Evolutionary conservation across 2,329 filamentous ascomycete genomes (phyloP), one percentile per base, ranked within the genome.

Genomic region (Colletotrichum kahawae): DNA sequence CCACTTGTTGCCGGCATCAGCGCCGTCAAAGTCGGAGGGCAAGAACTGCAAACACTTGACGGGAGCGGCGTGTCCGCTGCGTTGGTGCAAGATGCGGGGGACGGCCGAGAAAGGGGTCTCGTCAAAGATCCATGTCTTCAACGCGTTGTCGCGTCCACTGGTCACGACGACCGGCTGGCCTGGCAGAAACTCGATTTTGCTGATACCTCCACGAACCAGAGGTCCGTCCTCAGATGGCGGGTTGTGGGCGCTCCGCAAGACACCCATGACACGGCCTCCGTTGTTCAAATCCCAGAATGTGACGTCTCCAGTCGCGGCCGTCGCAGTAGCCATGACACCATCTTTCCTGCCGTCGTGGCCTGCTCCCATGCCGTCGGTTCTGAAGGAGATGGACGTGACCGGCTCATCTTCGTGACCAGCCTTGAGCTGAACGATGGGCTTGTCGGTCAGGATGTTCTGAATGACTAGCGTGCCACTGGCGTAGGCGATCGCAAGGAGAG

Each of bases 61-160:
- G 1, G 96, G 93, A 4, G 94, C 95, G 12, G 96, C 95, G 82
- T 99, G 97, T 3, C 97, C 97, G 78, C 94, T 95, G 78, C 97
- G 91, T 4, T 92, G 91, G 83, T 99, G 97, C 34, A 99, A 87
- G 31, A 95, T 93, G 21, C 96, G 92, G 3, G 97, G 97, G 13
- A 96, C 90, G 0, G 96, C 93, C 0, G 95, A 97, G 82, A 98
- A 98, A 0, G 96, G 96, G 0, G 93, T 93, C 82, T 97, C 93
- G 80, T 98, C 96, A 79, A 98, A 98, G 76, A 98, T 97, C 96
- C 96, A 98, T 7, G 95, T 96, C 82, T 96, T 97, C 74, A 99
- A 87, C 12, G 96, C 95, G 84, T 99, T 99, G 83, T 99, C 97
- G 63, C 94, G 89, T 6, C 97, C 97, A 77, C 95, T 97, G 12